Conservation (phyloP, 768 basidiomycete genomes). For the Calocera viscosa region DNA sequence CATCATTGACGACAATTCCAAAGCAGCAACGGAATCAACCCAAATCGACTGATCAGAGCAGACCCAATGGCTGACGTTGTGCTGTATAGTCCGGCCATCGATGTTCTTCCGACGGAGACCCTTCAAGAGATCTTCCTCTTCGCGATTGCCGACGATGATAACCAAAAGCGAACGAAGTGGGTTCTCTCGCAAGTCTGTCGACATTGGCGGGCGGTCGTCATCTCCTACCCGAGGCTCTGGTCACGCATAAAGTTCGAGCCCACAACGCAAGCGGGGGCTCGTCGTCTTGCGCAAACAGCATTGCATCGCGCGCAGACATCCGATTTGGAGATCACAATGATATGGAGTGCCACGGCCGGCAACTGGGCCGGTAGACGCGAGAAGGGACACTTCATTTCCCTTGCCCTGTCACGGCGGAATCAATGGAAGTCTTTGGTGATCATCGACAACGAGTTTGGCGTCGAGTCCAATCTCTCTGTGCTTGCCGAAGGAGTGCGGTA, state of each 20-base stretch:
- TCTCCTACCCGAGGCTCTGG: constrained; percentile 6
- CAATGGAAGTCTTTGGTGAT: neutral
- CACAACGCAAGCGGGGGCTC: neutral
- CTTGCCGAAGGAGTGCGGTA: neutral
- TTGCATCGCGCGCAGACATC: neutral
- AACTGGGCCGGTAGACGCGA: neutral
- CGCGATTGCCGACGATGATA: constrained; percentile 10
- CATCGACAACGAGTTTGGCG: neutral
- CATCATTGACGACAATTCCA: neutral
- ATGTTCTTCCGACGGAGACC: neutral
- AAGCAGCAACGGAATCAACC: neutral
- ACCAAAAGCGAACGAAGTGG: constrained; percentile 10
- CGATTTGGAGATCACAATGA: neutral
- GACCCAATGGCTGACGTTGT: neutral
- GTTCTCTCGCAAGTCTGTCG: neutral
- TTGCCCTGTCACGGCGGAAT: neutral
- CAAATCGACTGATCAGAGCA: neutral
- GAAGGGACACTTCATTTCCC: neutral
- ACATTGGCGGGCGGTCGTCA: neutral
- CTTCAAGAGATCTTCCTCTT: neutral
- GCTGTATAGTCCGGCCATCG: neutral
- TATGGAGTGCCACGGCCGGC: neutral
- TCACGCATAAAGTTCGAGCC: constrained; percentile 8
- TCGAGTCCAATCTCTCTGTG: neutral
- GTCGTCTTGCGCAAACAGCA: neutral